Conservation (phyloP, 2,329 filamentous ascomycete genomes). For the Hypoxylon sp. region DNA sequence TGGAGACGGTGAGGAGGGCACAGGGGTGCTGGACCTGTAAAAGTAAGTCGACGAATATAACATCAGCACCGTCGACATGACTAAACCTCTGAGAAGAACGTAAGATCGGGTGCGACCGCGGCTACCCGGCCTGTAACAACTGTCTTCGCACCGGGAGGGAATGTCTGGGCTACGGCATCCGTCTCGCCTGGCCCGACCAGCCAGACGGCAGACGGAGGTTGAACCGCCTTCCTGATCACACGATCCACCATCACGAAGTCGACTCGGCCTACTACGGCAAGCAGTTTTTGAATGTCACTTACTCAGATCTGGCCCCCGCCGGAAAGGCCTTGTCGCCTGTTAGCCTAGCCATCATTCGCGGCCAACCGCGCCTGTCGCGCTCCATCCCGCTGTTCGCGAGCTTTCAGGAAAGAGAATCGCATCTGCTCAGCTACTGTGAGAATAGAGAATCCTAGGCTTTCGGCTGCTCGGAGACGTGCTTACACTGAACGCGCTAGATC, state of each 20-base stretch:
- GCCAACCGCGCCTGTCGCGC: constrained; percentile 41
- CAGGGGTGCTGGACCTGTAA: constrained; percentile 56
- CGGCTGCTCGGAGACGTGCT: constrained; percentile 10
- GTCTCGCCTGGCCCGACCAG: constrained; percentile 57
- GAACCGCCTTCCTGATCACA: constrained; percentile 44
- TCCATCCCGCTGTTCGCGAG: constrained; percentile 42
- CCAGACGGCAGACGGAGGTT: constrained; percentile 53
- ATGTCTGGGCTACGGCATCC: constrained; percentile 55
- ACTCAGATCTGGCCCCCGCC: constrained; percentile 47
- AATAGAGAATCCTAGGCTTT: neutral
- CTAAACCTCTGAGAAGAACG: constrained; percentile 47
- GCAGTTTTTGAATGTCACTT: constrained; percentile 52
- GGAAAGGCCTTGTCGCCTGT: constrained; percentile 44
- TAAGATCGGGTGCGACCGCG: constrained; percentile 57
- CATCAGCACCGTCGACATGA: constrained; percentile 30
- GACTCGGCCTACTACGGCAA: constrained; percentile 45
- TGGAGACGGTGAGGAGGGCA: constrained; percentile 45
- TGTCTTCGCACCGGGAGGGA: constrained; percentile 52
- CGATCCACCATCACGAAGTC: constrained; percentile 40
- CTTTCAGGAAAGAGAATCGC: constrained; percentile 42
- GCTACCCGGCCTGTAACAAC: constrained; percentile 53
- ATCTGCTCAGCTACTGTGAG: constrained; percentile 46
- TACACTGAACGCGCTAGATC: constrained; percentile 44
- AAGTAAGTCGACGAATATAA: constrained; percentile 45
- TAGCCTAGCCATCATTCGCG: constrained; percentile 36